Base-by-base conservation (phyloP, 805 yeast genomes). In the Saccharomycopsis amapae region DNA sequence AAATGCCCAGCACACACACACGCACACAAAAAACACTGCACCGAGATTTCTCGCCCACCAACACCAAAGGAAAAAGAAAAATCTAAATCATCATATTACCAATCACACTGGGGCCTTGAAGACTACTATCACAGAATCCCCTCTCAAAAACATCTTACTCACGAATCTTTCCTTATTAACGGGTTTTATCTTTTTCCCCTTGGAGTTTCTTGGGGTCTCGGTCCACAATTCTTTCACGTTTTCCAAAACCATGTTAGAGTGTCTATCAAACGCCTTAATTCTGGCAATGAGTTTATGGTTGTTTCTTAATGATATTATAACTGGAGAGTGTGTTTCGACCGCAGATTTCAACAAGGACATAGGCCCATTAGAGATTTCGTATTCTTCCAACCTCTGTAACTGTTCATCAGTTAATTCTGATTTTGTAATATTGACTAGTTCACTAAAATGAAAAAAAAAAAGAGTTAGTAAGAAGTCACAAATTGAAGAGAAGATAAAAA, bases 201-300 rank as follows among this genome's bases (percentile, higher is more conserved):
- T 77, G 55, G 74, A 3, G 67, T 67, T 56, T 79, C 88, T 36
- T 7, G 45, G 37, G 18, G 33, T 33, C 17, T 50, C 53, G 0
- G 78, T 74, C 89, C 89, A 82, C 59, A 74, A 62, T 59, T 93
- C 98, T 61, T 85, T 87, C 30, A 90, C 97, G 56, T 88, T 86
- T 58, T 86, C 96, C 49, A 93, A 67, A 7, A 93, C 81, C 84
- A 93, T 77, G 63, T 93, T 93, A 52, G 96, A 83, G 64, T 93
- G 99, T 59, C 96, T 79, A 62, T 93, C 99, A 62, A 88, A 93
- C 0, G 97, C 97, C 58, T 85, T 85, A 42, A 93, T 93, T 54
- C 85, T 78, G 1, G 89, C 96, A 25, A 93, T 74, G 34, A 93
- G 71, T 64, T 93, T 93, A 60, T 89, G 96, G 62, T 90, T 89